Percentiles rank a stretch among this genome's conserved stretches.
These are phyloP conservation scores for Pelargonium australe DNA, from an alignment of 441 rosid species.

Conservation along the genomic window DNA sequence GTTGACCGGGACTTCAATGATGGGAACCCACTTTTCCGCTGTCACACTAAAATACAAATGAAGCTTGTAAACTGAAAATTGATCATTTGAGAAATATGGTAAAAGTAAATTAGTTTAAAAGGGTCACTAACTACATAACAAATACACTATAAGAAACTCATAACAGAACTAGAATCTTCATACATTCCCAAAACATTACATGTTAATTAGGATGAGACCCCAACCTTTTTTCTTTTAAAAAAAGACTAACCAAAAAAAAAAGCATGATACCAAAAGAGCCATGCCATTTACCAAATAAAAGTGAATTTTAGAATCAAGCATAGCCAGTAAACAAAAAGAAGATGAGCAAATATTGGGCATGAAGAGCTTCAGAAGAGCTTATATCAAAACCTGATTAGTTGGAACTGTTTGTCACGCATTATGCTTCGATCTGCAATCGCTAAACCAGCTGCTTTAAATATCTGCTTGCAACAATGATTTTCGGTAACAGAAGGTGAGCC, in stretches of 20 bases:
- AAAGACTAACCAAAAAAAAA: not conserved
- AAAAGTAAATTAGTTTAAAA: slow-evolving; percentile 4
- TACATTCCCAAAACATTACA: not conserved
- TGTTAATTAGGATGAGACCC: not conserved
- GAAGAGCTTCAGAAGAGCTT: slow-evolving; percentile 10
- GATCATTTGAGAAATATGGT: slow-evolving; percentile 4
- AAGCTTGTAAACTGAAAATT: slow-evolving; percentile 5
- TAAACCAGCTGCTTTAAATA: slow-evolving; percentile 74
- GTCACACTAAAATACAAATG: slow-evolving; percentile 58
- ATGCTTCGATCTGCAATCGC: slow-evolving; percentile 62
- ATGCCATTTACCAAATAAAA: not conserved
- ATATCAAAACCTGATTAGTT: slow-evolving; percentile 75
- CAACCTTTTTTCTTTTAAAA: not conserved
- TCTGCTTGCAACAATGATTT: slow-evolving; percentile 36
- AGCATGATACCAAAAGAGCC: not conserved
- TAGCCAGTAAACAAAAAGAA: not conserved
- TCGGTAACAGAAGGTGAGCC: slow-evolving; percentile 15
- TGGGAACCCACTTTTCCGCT: slow-evolving; percentile 97
- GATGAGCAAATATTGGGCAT: not conserved
- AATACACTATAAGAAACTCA: not conserved
- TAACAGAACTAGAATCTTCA: not conserved
- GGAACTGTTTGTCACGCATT: slow-evolving; percentile 76
- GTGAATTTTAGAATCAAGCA: not conserved
- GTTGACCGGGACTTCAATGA: slow-evolving; percentile 72
- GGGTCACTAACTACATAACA: not conserved